Base-by-base conservation (phyloP, 2,329 filamentous ascomycete species). In the Periconia sp. region DNA sequence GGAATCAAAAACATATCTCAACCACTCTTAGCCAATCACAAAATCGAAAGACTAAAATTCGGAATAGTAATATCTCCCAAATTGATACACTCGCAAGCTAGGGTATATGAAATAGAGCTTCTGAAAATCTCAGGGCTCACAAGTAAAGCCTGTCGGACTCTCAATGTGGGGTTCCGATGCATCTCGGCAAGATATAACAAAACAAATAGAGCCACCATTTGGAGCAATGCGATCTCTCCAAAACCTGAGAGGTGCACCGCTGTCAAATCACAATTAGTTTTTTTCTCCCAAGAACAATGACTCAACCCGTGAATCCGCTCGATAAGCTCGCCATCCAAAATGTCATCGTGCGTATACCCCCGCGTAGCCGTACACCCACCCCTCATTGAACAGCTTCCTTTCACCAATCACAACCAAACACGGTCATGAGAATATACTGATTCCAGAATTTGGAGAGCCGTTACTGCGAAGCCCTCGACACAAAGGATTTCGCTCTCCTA, bases 401-500 rank as follows among this genome's bases (percentile, higher is more conserved):
- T 11, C 24, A 32, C 16, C 38, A 3, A 15, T 53, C 19, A 64
- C 36, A 3, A 13, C 52, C 19, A 65, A 57, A 33, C 50, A 56
- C 28, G 65, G 66, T 38, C 15, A 56, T 33, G 39, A 71, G 31
- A 70, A 71, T n/a, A 71, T n/a, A n/a, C n/a, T n/a, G n/a, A n/a
- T n/a, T 77, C 51, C 65, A 63, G 29, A 76, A 76, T 50, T 62
- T 63, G 6, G 51, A 76, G 18, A 54, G 71, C 5, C 67, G 61
- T 21, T 77, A 76, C 54, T 75, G 72, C 55, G 63, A 74, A 29
- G 73, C 73, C 1, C 59, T 76, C 5, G 73, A 76, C 49, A 66
- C 65, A 12, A 75, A 75, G 44, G 43, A 70, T 40, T 74, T 70
- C 35, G 31, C 51, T 4, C 57, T 72, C 1, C 60, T 76, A 2